A percentile compares a stretch with the other conserved stretches of the same genome.
Conservation (phyloP, 352 stramenopile genomes). For the Phytopythium vexans region DNA sequence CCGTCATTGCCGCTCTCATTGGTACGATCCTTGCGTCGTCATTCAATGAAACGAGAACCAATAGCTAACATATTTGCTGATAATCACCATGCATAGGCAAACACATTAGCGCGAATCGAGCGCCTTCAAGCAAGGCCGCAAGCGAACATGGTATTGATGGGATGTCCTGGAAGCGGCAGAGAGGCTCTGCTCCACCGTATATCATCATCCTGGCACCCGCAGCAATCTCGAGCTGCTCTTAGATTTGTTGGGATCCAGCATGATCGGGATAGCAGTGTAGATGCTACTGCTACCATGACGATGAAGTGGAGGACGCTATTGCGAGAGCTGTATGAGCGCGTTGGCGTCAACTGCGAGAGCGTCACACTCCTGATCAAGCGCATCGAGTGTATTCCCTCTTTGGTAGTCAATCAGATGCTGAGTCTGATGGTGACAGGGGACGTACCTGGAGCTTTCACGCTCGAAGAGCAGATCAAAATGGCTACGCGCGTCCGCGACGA, state of each 20-base stretch:
- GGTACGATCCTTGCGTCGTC: constrained; percentile 17
- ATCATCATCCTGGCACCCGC: constrained; percentile 10
- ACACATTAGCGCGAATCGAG: constrained; percentile 31
- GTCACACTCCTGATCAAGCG: constrained; percentile 60
- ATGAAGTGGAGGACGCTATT: constrained; percentile 43
- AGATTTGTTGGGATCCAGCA: neutral
- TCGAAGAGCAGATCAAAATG: constrained; percentile 68
- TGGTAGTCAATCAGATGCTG: constrained; percentile 40
- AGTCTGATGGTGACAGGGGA: constrained; percentile 53
- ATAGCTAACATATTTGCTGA: neutral
- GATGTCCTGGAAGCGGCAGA: constrained; percentile 17
- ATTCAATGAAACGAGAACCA: constrained; percentile 2
- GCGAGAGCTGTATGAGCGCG: constrained; percentile 40
- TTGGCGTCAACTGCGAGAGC: constrained; percentile 50
- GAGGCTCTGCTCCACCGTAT: constrained; percentile 44
- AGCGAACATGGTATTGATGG: constrained; percentile 38
- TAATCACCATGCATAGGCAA: constrained; percentile 16
- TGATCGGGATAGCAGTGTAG: no score
- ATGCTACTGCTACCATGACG: neutral
- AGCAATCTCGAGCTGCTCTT: constrained; percentile 9
- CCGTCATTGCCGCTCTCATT: constrained; percentile 27
- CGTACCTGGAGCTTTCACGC: constrained; percentile 47
- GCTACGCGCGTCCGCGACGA: constrained; percentile 62
- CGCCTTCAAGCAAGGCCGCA: constrained; percentile 31
- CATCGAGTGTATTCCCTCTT: constrained; percentile 29